Evolutionary conservation across 257 asterid species (phyloP).

Genomic region (Osmanthus fragrans): DNA sequence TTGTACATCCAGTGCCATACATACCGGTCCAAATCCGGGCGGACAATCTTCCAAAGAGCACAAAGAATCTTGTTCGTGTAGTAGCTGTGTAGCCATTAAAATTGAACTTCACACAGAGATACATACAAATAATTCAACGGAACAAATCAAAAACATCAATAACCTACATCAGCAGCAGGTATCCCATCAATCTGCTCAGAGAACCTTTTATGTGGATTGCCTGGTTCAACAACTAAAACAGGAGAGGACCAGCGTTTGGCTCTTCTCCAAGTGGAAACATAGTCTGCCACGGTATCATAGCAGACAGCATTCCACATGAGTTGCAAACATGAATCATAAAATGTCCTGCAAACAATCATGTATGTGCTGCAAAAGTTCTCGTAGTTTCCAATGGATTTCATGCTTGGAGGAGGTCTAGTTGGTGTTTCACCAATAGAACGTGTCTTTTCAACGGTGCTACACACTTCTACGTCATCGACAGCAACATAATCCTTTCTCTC

Average conservation of each 20-base stretch:
- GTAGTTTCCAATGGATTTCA: slow-evolving; percentile 33
- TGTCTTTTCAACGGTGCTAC: slow-evolving; percentile 30
- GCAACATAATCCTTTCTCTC: slow-evolving; percentile 35
- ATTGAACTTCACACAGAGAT: slow-evolving; percentile 28
- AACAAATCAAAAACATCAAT: slow-evolving; percentile 23
- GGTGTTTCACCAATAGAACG: slow-evolving; percentile 29
- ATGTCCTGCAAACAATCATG: slow-evolving; percentile 46
- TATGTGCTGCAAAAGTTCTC: slow-evolving; percentile 27
- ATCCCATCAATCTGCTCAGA: slow-evolving; percentile 34
- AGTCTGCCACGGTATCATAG: slow-evolving; percentile 64
- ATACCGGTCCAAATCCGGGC: slow-evolving; percentile 70
- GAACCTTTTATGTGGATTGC: slow-evolving; percentile 25
- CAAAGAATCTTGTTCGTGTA: slow-evolving; percentile 43
- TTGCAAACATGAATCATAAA: slow-evolving; percentile 67
- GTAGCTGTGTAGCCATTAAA: slow-evolving; percentile 46
- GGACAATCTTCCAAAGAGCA: slow-evolving; percentile 63
- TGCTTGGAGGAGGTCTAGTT: slow-evolving; percentile 36
- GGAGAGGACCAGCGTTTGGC: slow-evolving; percentile 62
- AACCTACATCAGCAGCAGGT: slow-evolving; percentile 54
- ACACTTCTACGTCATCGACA: slow-evolving; percentile 38
- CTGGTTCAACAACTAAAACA: slow-evolving; percentile 30
- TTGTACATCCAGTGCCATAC: slow-evolving; percentile 29
- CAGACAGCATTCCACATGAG: slow-evolving; percentile 79
- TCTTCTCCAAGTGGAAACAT: slow-evolving; percentile 78
- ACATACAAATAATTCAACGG: slow-evolving; percentile 23